Conservation (phyloP, 305 asterid species). For the Fraxinus dipetala region DNA sequence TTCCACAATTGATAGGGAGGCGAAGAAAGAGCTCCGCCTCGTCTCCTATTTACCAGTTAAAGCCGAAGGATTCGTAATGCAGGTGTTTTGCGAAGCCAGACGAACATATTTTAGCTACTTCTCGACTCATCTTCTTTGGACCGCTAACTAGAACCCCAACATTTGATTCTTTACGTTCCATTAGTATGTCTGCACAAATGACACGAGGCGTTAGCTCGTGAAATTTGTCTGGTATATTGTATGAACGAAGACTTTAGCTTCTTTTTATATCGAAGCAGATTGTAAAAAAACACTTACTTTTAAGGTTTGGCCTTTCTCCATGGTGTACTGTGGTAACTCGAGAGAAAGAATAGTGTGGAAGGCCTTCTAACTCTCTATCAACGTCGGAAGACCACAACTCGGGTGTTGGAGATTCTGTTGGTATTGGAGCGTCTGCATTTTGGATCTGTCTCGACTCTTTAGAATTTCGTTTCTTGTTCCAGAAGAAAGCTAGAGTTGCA, state of each 20-base stretch:
- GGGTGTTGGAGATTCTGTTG: conserved; percentile 22
- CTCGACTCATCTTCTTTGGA: conserved; percentile 44
- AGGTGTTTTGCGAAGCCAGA: conserved; percentile 20
- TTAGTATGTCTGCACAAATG: conserved; percentile 30
- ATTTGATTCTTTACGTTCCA: conserved; percentile 21
- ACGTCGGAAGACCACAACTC: conserved; percentile 14
- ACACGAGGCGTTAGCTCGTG: not conserved
- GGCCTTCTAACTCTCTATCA: conserved; percentile 42
- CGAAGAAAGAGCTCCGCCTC: not conserved
- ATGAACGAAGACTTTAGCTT: not conserved
- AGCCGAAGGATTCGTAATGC: conserved; percentile 41
- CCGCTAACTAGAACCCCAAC: conserved; percentile 42
- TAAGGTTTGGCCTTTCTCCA: conserved; percentile 49
- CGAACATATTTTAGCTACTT: conserved; percentile 40
- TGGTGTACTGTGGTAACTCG: conserved; percentile 33
- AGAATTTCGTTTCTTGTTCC: conserved; percentile 37
- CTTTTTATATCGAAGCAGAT: not conserved
- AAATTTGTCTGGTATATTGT: not conserved
- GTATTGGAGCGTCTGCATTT: conserved; percentile 22
- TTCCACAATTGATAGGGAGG: not conserved
- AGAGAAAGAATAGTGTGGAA: conserved; percentile 28
- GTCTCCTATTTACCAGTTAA: conserved; percentile 29
- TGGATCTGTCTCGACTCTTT: conserved; percentile 28
- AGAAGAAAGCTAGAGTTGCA: conserved; percentile 36
- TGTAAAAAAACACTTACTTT: conserved; percentile 34